Evolutionary conservation across 768 basidiomycete species (phyloP), one percentile per base, ranked within the genome.

Genomic region (Mycena belliarum): DNA sequence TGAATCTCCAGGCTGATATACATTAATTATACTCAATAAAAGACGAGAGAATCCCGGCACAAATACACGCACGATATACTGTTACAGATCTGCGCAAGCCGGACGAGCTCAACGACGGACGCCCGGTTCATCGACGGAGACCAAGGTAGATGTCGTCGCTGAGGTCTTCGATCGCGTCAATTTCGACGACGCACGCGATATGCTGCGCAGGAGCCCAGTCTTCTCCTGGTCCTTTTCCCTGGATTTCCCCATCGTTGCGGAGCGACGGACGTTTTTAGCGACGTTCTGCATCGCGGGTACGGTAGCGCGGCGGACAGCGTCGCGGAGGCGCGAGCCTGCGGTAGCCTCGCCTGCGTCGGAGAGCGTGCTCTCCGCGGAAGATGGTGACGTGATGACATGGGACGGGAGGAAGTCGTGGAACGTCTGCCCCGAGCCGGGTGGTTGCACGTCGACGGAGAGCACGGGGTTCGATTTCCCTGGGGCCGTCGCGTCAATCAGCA

Each of bases 331-430:
- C 7, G 65, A 44, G 54, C 59, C 40, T 58, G 55, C 6, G 28
- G 16, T 24, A 42, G 50, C 14, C 4, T 52, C 25, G 29, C n/a
- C 29, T 28, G 20, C 4, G 33, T 52, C 40, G n/a, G 42, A 4
- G 32, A 48, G 38, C 18, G 60, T 18, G 64, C 49, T 49, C 56
- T 58, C 52, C 6, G 73, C 70, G 26, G 70, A 60, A 2, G 71
- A 69, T 8, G 79, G 71, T 0, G 77, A 67, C 3, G 80, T 73
- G 55, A 84, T 82, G n/a, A 76, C 70, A 9, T 71, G 63, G 6
- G 76, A 51, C 2, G 82, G 79, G 11, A 84, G 70, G 20, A 84
- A 76, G 38, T 82, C 79, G 37, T 71, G 70, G 61, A 83, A 83
- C 6, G 79, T 77, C 44, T 70, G 66, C 37, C 62, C n/a, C 46